These are phyloP conservation scores for Colletotrichum lupini DNA, from an alignment of 2,329 filamentous ascomycete genomes.

Conservation along the genomic window DNA sequence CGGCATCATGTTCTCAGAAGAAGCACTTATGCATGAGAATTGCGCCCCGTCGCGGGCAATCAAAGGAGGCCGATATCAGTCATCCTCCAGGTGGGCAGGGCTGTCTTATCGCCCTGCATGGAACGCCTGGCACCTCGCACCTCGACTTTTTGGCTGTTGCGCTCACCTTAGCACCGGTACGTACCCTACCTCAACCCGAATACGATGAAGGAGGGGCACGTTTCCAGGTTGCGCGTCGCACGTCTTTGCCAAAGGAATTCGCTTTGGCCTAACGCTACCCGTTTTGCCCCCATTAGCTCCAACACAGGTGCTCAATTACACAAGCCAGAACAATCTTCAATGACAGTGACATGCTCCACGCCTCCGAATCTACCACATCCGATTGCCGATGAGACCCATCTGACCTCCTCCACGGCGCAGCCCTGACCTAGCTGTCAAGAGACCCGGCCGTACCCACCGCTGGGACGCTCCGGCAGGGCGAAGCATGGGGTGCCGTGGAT, in stretches of 20 bases:
- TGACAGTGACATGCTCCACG: conserved; percentile 2
- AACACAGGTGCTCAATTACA: neutral
- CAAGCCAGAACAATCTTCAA: neutral
- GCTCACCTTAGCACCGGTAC: neutral
- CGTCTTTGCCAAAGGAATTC: neutral
- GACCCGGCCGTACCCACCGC: conserved; percentile 1
- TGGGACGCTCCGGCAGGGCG: neutral
- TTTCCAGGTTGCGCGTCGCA: neutral
- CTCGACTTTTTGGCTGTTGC: conserved; percentile 20
- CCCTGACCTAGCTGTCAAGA: conserved; percentile 24
- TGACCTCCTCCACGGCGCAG: conserved; percentile 17
- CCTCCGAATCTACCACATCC: conserved; percentile 5
- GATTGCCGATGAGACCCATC: conserved; percentile 34
- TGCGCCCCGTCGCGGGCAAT: conserved; percentile 5
- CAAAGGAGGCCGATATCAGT: conserved; percentile 9
- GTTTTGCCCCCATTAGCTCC: neutral
- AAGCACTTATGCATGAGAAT: neutral
- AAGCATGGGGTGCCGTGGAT: conserved; percentile 6
- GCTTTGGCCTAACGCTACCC: neutral
- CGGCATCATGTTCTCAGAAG: neutral
- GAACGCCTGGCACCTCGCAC: conserved; percentile 1
- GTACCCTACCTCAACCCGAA: conserved; percentile 26
- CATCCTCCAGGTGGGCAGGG: neutral
- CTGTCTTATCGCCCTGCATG: conserved; percentile 25
- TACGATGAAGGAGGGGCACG: conserved; percentile 30